phyloP scores from a whole-genome alignment of 352 stramenopile species.

The Phytophthora chlamydospora region DNA sequence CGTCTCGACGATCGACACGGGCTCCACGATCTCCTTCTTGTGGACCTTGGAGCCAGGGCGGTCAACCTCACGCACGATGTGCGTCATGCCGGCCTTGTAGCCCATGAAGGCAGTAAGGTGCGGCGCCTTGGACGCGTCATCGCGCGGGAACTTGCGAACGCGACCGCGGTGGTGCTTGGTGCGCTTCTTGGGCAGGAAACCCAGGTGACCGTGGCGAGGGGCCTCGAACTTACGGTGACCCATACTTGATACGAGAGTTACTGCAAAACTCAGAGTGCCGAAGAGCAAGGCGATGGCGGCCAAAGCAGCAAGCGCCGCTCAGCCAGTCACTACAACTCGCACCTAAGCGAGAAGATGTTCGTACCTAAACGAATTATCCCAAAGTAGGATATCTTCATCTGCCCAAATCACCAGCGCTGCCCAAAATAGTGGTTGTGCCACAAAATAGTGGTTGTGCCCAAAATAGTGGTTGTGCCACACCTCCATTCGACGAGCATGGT shows the following conservation, averaged over 20 bases:
- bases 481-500: slow-evolving; percentile 4
- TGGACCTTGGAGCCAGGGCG: slow-evolving; percentile 99
- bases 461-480: no score
- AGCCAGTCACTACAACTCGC: neutral
- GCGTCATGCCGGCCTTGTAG: slow-evolving; percentile 99
- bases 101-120: slow-evolving; percentile 99
- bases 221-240: slow-evolving; percentile 99
- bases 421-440: no score
- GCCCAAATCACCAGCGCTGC: no score
- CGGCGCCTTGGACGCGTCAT: slow-evolving; percentile 95
- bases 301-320: no score
- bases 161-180: slow-evolving; percentile 99
- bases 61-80: slow-evolving; percentile 99
- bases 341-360: no score
- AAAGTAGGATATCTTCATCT: no score
- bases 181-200: slow-evolving; percentile 99
- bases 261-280: slow-evolving; percentile 87
- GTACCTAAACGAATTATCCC: no score
- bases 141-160: slow-evolving; percentile 99
- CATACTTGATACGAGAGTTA: slow-evolving; percentile 88
- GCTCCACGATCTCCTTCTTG: slow-evolving; percentile 99
- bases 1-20: slow-evolving; percentile 99
- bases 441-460: no score
- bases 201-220: slow-evolving; percentile 96
- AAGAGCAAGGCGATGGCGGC: no score